Conservation (phyloP, 2,329 filamentous ascomycete genomes). For the Apiospora rasikravindrae region DNA sequence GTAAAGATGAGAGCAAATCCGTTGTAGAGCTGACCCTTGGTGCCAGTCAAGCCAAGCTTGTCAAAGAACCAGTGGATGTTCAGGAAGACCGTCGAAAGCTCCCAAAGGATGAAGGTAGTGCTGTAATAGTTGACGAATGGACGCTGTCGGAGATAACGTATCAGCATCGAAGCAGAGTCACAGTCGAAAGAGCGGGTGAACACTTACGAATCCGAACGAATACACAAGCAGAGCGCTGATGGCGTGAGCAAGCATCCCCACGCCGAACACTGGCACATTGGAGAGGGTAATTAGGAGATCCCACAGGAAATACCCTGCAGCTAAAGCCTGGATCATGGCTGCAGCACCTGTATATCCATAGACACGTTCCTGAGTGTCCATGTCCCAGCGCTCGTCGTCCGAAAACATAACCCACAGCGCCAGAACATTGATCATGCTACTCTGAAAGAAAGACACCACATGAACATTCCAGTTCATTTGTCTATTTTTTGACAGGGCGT, state of each 20-base stretch:
- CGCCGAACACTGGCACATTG: conserved; percentile 74
- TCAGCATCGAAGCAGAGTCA: neutral
- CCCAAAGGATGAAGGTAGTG: conserved; percentile 82
- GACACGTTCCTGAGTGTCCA: conserved; percentile 71
- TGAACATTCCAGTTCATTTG: conserved; percentile 85
- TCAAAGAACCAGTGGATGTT: conserved; percentile 95
- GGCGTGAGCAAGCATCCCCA: conserved; percentile 80
- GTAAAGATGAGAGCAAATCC: conserved; percentile 73
- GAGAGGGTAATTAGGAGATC: conserved; percentile 73
- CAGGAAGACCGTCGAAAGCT: conserved; percentile 82
- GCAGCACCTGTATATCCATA: conserved; percentile 78
- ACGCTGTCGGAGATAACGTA: conserved; percentile 55
- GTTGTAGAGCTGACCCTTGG: conserved; percentile 75
- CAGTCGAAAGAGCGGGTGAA: conserved; percentile 20
- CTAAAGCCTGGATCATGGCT: conserved; percentile 77
- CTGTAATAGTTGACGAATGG: conserved; percentile 87
- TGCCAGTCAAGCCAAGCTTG: conserved; percentile 81
- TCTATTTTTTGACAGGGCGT: conserved; percentile 64
- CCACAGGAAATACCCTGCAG: conserved; percentile 84
- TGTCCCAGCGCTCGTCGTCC: conserved; percentile 70
- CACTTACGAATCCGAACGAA: conserved; percentile 77
- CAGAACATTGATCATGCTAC: conserved; percentile 70
- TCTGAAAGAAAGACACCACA: conserved; percentile 83
- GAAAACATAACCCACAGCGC: conserved; percentile 75
- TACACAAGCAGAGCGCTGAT: conserved; percentile 76